A percentile compares a stretch with the other conserved stretches of the same genome.
phyloP scores from a whole-genome alignment of 768 basidiomycete genomes.

The Lanmaoa pseudosensibilis region DNA sequence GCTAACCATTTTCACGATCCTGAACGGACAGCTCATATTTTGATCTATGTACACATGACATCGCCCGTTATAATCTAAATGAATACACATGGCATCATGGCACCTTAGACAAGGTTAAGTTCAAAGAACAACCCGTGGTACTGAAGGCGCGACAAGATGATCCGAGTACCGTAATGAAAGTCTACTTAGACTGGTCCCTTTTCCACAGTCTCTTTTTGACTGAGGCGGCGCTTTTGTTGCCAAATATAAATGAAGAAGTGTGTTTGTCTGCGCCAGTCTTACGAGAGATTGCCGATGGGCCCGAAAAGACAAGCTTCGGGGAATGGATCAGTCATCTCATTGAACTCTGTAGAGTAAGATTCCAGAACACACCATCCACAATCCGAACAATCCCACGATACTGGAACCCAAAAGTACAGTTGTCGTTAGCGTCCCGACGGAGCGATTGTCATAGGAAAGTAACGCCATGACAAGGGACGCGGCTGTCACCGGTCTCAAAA shows the following conservation, averaged over 20 bases:
- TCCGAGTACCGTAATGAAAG: slow-evolving; percentile 19
- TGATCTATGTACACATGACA: slow-evolving; percentile 19
- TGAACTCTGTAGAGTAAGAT: slow-evolving; percentile 14
- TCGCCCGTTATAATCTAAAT: slow-evolving; percentile 14
- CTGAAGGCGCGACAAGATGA: slow-evolving; percentile 13
- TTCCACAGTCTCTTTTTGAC: slow-evolving; percentile 59
- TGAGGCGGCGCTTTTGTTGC: slow-evolving; percentile 68
- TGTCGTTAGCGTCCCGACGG: slow-evolving; percentile 57
- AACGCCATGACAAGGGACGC: slow-evolving; percentile 57
- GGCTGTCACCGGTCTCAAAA: slow-evolving; percentile 59
- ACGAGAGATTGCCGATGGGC: slow-evolving; percentile 55
- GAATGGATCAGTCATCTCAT: slow-evolving; percentile 12
- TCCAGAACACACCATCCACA: slow-evolving; percentile 61
- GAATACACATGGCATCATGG: slow-evolving; percentile 13
- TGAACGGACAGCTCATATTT: slow-evolving; percentile 8
- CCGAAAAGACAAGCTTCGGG: slow-evolving; percentile 59
- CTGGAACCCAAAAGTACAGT: slow-evolving; percentile 50
- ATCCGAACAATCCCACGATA: slow-evolving; percentile 60
- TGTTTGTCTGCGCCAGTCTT: slow-evolving; percentile 82
- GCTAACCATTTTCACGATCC: slow-evolving; percentile 19
- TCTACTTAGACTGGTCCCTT: slow-evolving; percentile 36
- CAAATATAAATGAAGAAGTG: slow-evolving; percentile 77
- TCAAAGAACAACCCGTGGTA: slow-evolving; percentile 16
- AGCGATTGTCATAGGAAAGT: slow-evolving; percentile 60
- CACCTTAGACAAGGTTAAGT: slow-evolving; percentile 30